A percentile compares a stretch with the other conserved stretches of the same genome.
Conservation (phyloP, 805 yeast genomes). For the Saccharomycopsis guyanensis region DNA sequence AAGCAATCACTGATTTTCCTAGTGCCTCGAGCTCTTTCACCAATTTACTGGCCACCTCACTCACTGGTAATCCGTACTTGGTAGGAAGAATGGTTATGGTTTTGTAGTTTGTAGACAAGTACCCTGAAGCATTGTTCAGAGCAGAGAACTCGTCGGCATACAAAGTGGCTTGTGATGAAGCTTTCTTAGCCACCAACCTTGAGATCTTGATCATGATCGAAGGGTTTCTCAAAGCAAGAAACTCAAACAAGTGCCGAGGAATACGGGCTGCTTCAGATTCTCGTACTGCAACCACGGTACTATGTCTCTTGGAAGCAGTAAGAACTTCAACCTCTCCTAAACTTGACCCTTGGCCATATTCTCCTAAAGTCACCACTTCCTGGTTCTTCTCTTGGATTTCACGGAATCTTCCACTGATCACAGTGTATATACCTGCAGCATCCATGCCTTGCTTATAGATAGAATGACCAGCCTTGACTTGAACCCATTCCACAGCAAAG, state of each 20-base stretch:
- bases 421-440: constrained; percentile 87
- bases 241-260: constrained; percentile 83
- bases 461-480: constrained; percentile 76
- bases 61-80: constrained; percentile 73
- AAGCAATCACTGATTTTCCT: constrained; percentile 64
- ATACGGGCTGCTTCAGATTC: constrained; percentile 92
- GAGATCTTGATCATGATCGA: constrained; percentile 86
- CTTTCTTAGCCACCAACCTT: constrained; percentile 68
- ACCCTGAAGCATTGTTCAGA: constrained; percentile 22
- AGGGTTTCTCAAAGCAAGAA: constrained; percentile 77
- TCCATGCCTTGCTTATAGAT: constrained; percentile 75
- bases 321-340: constrained; percentile 93
- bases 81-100: constrained; percentile 83
- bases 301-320: constrained; percentile 64
- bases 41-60: constrained; percentile 71
- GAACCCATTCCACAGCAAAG: constrained; percentile 93
- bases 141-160: constrained; percentile 13
- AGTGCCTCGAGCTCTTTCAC: constrained; percentile 64
- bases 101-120: constrained; percentile 40
- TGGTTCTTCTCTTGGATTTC: constrained; percentile 34
- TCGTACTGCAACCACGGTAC: constrained; percentile 74
- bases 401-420: constrained; percentile 80
- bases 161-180: constrained; percentile 13
- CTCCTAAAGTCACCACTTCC: constrained; percentile 43
- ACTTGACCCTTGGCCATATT: constrained; percentile 90